Percentiles rank a stretch among this genome's conserved stretches.
Evolutionary conservation across 441 rosid species (phyloP).

Genomic region (Rhodomyrtus psidioides): DNA sequence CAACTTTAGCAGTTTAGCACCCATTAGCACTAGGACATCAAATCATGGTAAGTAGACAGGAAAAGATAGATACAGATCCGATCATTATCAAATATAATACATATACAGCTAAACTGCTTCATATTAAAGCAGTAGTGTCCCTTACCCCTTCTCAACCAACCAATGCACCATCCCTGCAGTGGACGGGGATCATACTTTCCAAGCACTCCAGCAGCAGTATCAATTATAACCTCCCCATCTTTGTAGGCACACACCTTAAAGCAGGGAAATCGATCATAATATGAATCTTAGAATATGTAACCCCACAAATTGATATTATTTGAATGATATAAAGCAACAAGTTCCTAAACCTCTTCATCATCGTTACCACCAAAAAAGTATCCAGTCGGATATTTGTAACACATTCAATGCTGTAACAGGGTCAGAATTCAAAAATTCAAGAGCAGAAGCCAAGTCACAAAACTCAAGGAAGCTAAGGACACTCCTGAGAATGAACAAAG

Average conservation of each 20-base stretch:
- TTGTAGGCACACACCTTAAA: constrained; percentile 90
- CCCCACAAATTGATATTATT: not conserved
- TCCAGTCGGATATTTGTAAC: not conserved
- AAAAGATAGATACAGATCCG: not conserved
- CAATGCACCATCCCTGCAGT: constrained; percentile 95
- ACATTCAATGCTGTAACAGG: not conserved
- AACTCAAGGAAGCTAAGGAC: not conserved
- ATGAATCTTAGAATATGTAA: not conserved
- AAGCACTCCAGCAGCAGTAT: constrained; percentile 96
- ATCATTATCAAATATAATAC: not conserved
- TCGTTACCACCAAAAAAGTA: not conserved
- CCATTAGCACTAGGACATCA: not conserved
- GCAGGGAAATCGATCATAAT: not conserved
- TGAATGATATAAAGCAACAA: not conserved
- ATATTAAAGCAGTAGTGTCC: not conserved
- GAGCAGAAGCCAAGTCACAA: not conserved
- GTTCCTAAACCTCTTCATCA: not conserved
- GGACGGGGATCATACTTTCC: too few relatives aligned
- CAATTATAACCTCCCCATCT: constrained; percentile 90
- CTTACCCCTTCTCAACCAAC: constrained; percentile 86
- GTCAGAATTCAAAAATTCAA: not conserved
- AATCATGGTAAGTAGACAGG: not conserved
- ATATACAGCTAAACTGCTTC: not conserved
- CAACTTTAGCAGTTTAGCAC: not conserved
- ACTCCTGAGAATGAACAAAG: not conserved